Evolutionary conservation across 768 basidiomycete species (phyloP), one percentile per base, ranked within the genome.

Genomic region (Rhizopogon roseolus): DNA sequence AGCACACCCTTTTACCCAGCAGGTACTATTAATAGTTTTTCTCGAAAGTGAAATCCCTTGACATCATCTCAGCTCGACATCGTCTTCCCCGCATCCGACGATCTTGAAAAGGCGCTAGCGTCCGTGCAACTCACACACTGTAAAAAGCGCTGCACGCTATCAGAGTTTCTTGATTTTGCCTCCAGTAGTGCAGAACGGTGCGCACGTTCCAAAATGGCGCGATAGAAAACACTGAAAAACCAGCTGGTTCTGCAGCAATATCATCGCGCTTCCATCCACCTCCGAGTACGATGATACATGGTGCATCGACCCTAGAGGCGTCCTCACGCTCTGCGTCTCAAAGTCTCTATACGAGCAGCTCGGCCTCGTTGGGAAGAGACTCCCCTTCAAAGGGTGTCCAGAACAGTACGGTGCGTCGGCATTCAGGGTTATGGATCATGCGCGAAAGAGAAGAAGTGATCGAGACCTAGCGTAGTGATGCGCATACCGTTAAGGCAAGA

Each of bases 231-330:
- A 41, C 50, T 27, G 54, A 49, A 22, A 49, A 22, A 49, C 19
- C 28, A 28, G 28, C 50, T 29, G 17, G 2, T 38, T 44, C 44
- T 39, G 32, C 36, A 81, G 79, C 28, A 58, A 62, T 4, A 58
- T 80, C 40, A 66, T 74, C 29, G 68, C 74, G 38, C 54, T 80
- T 28, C 62, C 65, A 8, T 43, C 64, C 54, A 54, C 62, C 4
- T 58, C 66, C 25, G 61, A 63, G 25, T 58, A 63, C 5, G 79
- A 82, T 29, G 86, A 88, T 55, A 75, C 74, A 2, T 90, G 89
- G 88, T 86, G 84, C 60, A 72, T 88, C 52, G 86, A 89, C 60
- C 72, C 76, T 2, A 78, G 84, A 16, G 82, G 84, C 4, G 58
- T 82, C 41, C 66, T 90, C 54, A 82, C 82, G 0, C 64, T 88